phyloP scores from a whole-genome alignment of 225 moss, liverwort and hornwort genomes.

The Pleurozium schreberi region DNA sequence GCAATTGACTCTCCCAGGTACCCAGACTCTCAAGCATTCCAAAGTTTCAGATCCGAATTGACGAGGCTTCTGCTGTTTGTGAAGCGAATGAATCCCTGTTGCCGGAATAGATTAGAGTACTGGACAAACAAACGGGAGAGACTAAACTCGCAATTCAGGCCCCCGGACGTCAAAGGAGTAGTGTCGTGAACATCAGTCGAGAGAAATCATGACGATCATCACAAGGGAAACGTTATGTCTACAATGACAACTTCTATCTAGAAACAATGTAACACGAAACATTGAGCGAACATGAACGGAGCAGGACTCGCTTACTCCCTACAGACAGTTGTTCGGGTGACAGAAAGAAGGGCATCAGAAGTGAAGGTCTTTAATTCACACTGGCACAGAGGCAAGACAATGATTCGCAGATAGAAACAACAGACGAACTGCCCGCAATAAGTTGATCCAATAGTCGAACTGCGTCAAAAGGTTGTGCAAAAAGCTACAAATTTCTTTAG shows the following conservation, averaged over 20 bases:
- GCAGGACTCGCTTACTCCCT: not conserved
- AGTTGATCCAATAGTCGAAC: not conserved
- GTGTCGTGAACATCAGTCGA: not conserved
- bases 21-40: not conserved
- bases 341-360: not conserved
- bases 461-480: not conserved
- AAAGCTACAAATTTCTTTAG: not conserved
- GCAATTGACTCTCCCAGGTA: not conserved
- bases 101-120: not conserved
- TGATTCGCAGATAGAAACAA: not conserved
- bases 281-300: not conserved
- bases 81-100: not conserved
- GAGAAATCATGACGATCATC: not conserved
- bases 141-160: not conserved
- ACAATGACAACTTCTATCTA: not conserved
- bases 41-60: not conserved
- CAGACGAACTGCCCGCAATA: not conserved
- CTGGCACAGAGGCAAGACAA: not conserved
- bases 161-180: not conserved
- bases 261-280: not conserved
- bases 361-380: not conserved
- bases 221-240: not conserved
- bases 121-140: not conserved
- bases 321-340: not conserved
- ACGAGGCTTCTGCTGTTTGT: not conserved